Conservation (phyloP, 306 rosid species). For the Prunus padus region DNA sequence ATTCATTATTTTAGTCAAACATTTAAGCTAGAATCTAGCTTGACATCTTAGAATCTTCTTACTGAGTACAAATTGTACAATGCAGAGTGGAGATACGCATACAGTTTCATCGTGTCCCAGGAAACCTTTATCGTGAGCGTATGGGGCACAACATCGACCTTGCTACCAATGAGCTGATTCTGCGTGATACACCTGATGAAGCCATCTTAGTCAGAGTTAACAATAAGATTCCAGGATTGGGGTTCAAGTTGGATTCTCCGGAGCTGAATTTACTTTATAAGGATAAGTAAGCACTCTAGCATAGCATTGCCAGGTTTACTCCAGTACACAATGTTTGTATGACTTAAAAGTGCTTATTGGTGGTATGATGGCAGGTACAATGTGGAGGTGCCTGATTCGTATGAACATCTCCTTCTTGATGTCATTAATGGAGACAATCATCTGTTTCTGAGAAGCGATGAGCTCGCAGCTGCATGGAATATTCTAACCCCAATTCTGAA, state of each 20-base stretch:
- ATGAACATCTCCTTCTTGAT: slow-evolving; percentile 88
- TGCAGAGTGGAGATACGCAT: slow-evolving; percentile 96
- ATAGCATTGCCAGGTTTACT: slow-evolving; percentile 8
- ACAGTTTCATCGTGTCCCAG: slow-evolving; percentile 77
- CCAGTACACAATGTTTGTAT: slow-evolving; percentile 8
- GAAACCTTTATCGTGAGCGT: slow-evolving; percentile 60
- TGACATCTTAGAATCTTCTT: slow-evolving; percentile 12
- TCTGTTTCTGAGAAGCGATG: slow-evolving; percentile 86
- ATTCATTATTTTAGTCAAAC: background rate
- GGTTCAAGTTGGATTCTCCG: slow-evolving; percentile 80
- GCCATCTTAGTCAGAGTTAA: slow-evolving; percentile 82
- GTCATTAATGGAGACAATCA: slow-evolving; percentile 80
- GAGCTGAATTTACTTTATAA: slow-evolving; percentile 82
- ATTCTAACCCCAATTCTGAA: slow-evolving; percentile 65
- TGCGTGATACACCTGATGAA: slow-evolving; percentile 82
- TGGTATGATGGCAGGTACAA: slow-evolving; percentile 52
- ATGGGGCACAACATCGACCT: slow-evolving; percentile 62
- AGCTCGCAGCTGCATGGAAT: slow-evolving; percentile 80
- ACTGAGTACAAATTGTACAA: slow-evolving; percentile 13
- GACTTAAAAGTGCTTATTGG: background rate
- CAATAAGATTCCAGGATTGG: slow-evolving; percentile 93
- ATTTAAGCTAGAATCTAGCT: background rate
- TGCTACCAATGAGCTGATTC: slow-evolving; percentile 82
- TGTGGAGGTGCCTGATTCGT: slow-evolving; percentile 82
- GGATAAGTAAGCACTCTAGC: slow-evolving; percentile 65